phyloP scores from a whole-genome alignment of 1,284 basidiomycete genomes.

The Lentinula novae-zelandiae region DNA sequence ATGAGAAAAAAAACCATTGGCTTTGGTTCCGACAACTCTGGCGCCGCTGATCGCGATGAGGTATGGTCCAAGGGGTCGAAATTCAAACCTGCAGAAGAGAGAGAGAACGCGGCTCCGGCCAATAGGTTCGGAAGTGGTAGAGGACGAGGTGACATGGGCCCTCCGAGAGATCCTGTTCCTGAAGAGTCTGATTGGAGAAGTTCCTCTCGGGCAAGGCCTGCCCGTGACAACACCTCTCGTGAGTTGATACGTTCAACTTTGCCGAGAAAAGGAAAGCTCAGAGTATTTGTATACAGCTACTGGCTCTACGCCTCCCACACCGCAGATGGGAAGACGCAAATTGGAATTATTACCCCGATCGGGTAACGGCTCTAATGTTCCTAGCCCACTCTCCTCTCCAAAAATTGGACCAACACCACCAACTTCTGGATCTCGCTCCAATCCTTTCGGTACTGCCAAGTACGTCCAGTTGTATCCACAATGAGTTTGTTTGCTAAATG shows the following conservation, averaged over 20 bases:
- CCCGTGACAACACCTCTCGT: conserved; percentile 60
- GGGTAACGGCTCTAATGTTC: conserved; percentile 52
- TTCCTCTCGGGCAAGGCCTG: conserved; percentile 34
- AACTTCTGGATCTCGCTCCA: conserved; percentile 43
- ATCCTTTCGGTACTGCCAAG: conserved; percentile 88
- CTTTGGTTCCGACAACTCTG: conserved; percentile 45
- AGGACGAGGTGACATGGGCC: conserved; percentile 49
- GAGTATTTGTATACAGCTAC: conserved; percentile 40
- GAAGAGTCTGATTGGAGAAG: conserved; percentile 68
- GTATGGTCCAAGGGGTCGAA: conserved; percentile 69
- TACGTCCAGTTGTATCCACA: conserved; percentile 24
- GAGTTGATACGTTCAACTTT: conserved; percentile 22
- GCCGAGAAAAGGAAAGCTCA: not conserved
- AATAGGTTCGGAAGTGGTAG: conserved; percentile 49
- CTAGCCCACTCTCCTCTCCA: conserved; percentile 73
- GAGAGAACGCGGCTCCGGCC: conserved; percentile 33
- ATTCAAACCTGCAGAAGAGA: conserved; percentile 54
- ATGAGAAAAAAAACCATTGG: conserved; percentile 55
- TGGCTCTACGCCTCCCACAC: conserved; percentile 75
- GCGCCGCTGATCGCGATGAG: conserved; percentile 74
- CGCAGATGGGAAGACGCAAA: conserved; percentile 72
- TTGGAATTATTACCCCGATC: conserved; percentile 82
- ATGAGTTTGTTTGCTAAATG: not conserved
- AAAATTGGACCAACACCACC: conserved; percentile 52
- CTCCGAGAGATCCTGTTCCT: conserved; percentile 36